Conservation (phyloP, 169 alveolate genomes). For the Plasmodium gonderi region DNA sequence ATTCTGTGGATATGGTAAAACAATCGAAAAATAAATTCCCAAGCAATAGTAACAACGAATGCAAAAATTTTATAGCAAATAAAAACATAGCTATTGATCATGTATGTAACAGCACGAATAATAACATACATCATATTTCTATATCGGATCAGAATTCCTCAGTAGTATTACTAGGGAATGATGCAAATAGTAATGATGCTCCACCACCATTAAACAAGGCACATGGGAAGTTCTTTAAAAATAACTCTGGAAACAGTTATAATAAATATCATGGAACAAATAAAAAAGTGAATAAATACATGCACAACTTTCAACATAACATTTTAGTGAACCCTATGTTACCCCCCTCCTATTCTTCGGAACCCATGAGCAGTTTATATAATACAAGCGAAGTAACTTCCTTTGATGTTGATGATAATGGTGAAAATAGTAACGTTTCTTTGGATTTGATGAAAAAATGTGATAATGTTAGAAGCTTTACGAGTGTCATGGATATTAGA, state of each 20-base stretch:
- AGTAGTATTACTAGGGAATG: not conserved
- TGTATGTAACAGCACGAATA: not conserved
- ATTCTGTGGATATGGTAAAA: slow-evolving; percentile 27
- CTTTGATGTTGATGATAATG: not conserved
- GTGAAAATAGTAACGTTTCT: not conserved
- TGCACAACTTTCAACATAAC: not conserved
- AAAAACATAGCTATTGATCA: not conserved
- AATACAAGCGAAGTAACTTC: slow-evolving; percentile 10
- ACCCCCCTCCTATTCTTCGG: not conserved
- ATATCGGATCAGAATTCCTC: slow-evolving; percentile 2
- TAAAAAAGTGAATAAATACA: not conserved
- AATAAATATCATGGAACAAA: not conserved
- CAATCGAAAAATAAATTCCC: slow-evolving; percentile 19
- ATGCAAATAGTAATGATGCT: slow-evolving; percentile 10
- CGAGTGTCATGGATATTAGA: not conserved
- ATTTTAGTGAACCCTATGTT: not conserved
- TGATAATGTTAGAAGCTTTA: not conserved
- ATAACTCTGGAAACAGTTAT: not conserved
- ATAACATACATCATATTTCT: not conserved
- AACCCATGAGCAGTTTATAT: not conserved
- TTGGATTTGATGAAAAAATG: not conserved
- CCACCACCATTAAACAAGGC: slow-evolving; percentile 22
- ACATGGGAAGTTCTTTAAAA: slow-evolving; percentile 4
- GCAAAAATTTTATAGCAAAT: slow-evolving; percentile 4
- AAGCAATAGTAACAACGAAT: not conserved